phyloP scores from a whole-genome alignment of 352 stramenopile species.

The Globisporangium yorkense region DNA sequence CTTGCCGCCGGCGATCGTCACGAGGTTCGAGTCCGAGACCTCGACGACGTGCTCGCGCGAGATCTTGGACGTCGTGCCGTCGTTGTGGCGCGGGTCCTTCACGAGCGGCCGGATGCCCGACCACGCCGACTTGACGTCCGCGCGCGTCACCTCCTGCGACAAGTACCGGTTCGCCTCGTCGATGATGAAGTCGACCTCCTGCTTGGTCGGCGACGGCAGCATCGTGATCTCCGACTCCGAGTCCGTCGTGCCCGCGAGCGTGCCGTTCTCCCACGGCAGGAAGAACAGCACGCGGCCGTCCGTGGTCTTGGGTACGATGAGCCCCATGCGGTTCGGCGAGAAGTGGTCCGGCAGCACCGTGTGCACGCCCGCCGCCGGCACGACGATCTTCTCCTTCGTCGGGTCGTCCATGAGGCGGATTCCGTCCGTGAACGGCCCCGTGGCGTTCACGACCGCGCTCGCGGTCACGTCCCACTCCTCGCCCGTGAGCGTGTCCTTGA shows the following conservation, averaged over 20 bases:
- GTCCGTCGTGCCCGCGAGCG: constrained; percentile 92
- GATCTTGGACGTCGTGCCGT: constrained; percentile 84
- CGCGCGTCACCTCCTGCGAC: constrained; percentile 79
- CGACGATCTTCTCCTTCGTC: constrained; percentile 85
- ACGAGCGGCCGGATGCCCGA: constrained; percentile 94
- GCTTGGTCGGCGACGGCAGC: constrained; percentile 87
- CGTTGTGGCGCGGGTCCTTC: constrained; percentile 80
- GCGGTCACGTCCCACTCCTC: constrained; percentile 89
- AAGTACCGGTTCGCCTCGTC: constrained; percentile 90
- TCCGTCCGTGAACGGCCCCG: constrained; percentile 90
- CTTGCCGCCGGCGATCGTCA: constrained; percentile 95
- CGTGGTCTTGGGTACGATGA: constrained; percentile 95
- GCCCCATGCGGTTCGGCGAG: constrained; percentile 90
- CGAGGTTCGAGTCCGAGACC: constrained; percentile 83
- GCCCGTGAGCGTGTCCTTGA: constrained; percentile 86
- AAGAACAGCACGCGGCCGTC: constrained; percentile 95
- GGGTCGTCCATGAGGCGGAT: constrained; percentile 93
- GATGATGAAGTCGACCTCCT: constrained; percentile 95
- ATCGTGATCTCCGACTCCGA: constrained; percentile 92
- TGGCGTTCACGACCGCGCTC: constrained; percentile 92
- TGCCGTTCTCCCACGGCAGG: constrained; percentile 93
- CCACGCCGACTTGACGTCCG: constrained; percentile 94
- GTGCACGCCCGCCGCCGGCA: constrained; percentile 93
- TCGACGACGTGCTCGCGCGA: constrained; percentile 94
- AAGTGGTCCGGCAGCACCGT: constrained; percentile 95